Evolutionary conservation across 345 rosid species (phyloP).

Genomic region (Lenwebbia sp.): DNA sequence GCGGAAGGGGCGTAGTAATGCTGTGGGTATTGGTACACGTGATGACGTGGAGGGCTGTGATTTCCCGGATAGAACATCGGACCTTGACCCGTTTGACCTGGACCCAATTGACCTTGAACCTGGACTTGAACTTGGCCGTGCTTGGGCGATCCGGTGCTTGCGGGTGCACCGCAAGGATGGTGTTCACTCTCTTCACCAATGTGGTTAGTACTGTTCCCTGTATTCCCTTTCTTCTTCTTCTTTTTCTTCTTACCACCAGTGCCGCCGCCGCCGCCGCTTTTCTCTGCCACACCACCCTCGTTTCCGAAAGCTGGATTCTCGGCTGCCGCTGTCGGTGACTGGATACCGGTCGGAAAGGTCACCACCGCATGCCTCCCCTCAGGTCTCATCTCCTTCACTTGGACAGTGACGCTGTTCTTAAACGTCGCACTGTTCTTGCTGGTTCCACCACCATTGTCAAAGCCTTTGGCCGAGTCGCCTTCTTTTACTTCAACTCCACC

Average conservation of each 20-base stretch:
- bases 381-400: conserved; percentile 17
- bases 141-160: conserved; percentile 14
- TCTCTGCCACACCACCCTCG: conserved; percentile 6
- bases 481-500: conserved; percentile 2
- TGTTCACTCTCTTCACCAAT: conserved; percentile 4
- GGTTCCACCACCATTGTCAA: not conserved
- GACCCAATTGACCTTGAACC: not conserved
- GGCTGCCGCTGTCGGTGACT: conserved; percentile 21
- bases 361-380: conserved; percentile 11
- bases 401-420: not conserved
- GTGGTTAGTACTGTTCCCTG: conserved; percentile 16
- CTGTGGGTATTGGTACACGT: conserved; percentile 11
- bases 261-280: conserved; percentile 7
- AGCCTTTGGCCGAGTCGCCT: conserved; percentile 4
- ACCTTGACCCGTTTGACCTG: conserved; percentile 6
- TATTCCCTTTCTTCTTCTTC: conserved; percentile 54
- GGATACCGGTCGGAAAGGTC: not conserved
- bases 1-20: conserved; percentile 23
- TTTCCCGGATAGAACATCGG: conserved; percentile 7
- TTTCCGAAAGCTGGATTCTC: conserved; percentile 1
- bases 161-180: conserved; percentile 8
- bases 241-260: conserved; percentile 64
- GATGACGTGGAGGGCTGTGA: conserved; percentile 32
- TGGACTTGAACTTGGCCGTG: not conserved
- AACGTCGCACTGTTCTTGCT: not conserved